Conservation (phyloP, 768 basidiomycete species). For the Hemileccinum impolitum region DNA sequence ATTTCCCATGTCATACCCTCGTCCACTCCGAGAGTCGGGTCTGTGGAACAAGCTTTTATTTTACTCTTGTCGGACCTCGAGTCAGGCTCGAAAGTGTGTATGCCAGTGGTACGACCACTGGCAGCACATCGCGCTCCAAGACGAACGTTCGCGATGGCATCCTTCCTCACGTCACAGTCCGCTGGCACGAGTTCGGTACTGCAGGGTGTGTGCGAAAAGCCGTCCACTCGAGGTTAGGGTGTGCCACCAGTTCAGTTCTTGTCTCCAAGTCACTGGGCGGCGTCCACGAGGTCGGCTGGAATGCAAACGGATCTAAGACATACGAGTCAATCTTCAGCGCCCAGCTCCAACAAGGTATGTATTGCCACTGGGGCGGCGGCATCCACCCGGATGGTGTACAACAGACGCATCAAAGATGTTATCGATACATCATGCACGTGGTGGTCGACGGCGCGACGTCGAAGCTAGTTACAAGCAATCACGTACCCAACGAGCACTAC, state of each 20-base stretch:
- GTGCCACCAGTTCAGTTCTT: neutral
- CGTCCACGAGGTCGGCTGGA: slow-evolving; percentile 6
- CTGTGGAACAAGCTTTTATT: neutral
- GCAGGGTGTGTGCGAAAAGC: too few relatives aligned
- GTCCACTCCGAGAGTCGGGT: neutral
- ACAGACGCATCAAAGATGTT: neutral
- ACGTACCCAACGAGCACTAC: slow-evolving; percentile 19
- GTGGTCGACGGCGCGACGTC: slow-evolving; percentile 6
- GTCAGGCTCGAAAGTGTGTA: neutral
- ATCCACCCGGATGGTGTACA: neutral
- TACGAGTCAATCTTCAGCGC: slow-evolving; percentile 10
- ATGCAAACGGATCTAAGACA: slow-evolving; percentile 9
- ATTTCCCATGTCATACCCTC: neutral
- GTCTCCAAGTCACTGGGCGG: slow-evolving; percentile 4
- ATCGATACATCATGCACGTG: slow-evolving; percentile 7
- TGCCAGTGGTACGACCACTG: too few relatives aligned
- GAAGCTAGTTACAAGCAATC: neutral
- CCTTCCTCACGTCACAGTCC: neutral
- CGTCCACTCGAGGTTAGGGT: too few relatives aligned
- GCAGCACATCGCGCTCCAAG: neutral
- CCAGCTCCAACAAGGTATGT: neutral
- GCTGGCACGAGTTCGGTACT: neutral
- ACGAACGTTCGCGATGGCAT: slow-evolving; percentile 4
- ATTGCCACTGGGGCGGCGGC: neutral
- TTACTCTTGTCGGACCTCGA: neutral